Conservation (phyloP, 2,329 filamentous ascomycete species). For the Sclerotinia subarctica region DNA sequence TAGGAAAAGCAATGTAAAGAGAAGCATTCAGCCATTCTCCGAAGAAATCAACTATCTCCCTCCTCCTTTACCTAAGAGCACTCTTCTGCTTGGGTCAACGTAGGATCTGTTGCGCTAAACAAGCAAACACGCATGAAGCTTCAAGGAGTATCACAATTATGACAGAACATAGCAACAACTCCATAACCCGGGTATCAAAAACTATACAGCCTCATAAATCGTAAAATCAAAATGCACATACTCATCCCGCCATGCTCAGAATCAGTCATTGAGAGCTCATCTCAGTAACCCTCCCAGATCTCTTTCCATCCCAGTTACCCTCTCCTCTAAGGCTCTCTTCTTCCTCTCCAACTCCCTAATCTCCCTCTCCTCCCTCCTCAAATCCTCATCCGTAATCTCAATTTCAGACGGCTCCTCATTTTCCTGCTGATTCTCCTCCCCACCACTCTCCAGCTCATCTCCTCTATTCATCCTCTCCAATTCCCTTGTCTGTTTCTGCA, state of each 20-base stretch:
- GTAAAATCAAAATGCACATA: slow-evolving; percentile 2
- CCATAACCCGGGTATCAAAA: slow-evolving; percentile 17
- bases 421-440: slow-evolving; percentile 50
- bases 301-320: slow-evolving; percentile 65
- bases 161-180: neutral
- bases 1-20: too few species aligned
- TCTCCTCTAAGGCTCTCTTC: slow-evolving; percentile 59
- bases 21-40: too few species aligned
- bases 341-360: slow-evolving; percentile 59
- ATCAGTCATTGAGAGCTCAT: slow-evolving; percentile 24
- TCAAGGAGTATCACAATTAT: neutral
- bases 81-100: too few species aligned
- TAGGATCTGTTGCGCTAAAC: neutral
- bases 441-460: slow-evolving; percentile 53
- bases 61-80: too few species aligned
- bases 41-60: too few species aligned
- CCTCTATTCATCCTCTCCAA: slow-evolving; percentile 70
- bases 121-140: neutral
- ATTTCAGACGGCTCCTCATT: slow-evolving; percentile 41
- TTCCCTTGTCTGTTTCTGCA: slow-evolving; percentile 71
- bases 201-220: slow-evolving; percentile 11
- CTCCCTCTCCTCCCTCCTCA: slow-evolving; percentile 67
- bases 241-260: neutral
- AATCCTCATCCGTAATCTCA: slow-evolving; percentile 63
- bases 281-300: slow-evolving; percentile 58